Conservation (phyloP, 176 grass and related monocot species). For the Phoenix roebelenii region DNA sequence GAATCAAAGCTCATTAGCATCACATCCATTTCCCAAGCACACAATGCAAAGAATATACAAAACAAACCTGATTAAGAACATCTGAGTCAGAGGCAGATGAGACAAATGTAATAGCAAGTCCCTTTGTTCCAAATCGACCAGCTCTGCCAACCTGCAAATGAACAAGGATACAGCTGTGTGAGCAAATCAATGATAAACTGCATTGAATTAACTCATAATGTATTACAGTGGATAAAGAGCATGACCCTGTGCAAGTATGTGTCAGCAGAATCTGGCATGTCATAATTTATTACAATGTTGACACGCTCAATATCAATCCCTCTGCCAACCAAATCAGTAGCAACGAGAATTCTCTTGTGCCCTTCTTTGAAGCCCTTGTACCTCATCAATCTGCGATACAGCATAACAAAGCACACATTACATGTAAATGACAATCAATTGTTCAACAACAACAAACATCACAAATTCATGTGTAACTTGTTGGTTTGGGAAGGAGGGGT, state of each 20-base stretch:
- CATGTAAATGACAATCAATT: no score
- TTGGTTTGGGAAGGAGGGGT: no score
- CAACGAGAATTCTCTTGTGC: slow-evolving; percentile 93
- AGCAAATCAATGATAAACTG: slow-evolving; percentile 3
- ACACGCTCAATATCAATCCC: slow-evolving; percentile 98
- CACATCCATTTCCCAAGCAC: no score
- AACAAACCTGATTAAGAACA: slow-evolving; percentile 74
- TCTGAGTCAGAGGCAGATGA: slow-evolving; percentile 91
- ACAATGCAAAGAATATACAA: neutral
- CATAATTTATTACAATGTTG: slow-evolving; percentile 97
- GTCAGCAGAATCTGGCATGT: slow-evolving; percentile 97
- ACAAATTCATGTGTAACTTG: no score
- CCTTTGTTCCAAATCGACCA: slow-evolving; percentile 91
- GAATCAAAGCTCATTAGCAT: no score
- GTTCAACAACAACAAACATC: no score
- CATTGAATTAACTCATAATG: neutral
- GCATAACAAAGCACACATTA: slow-evolving; percentile 8
- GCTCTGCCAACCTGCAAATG: slow-evolving; percentile 64
- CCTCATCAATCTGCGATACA: slow-evolving; percentile 47
- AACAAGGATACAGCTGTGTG: neutral
- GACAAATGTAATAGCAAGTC: slow-evolving; percentile 95
- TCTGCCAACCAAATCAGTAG: slow-evolving; percentile 93
- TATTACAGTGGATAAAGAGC: neutral
- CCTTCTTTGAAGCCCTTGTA: slow-evolving; percentile 99
- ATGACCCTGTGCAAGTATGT: slow-evolving; percentile 93